Percentiles rank a stretch among this genome's conserved stretches.
These are phyloP conservation scores for Cryptococcus sp. DNA, from an alignment of 1,284 basidiomycete genomes.

Conservation along the genomic window DNA sequence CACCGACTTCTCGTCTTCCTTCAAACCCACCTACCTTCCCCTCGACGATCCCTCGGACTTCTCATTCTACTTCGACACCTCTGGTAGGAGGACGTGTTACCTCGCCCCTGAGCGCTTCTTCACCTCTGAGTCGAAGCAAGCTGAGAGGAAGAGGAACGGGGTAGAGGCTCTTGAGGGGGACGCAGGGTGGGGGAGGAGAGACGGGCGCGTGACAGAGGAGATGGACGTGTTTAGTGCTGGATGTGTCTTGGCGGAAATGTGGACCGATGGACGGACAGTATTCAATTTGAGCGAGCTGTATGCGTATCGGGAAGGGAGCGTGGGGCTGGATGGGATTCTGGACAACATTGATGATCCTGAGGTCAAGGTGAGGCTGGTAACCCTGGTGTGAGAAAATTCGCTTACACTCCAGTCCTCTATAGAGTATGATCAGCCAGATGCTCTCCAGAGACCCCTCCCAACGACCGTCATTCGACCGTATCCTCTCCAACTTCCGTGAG, in stretches of 20 bases:
- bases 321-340: slow-evolving; percentile 71
- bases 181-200: slow-evolving; percentile 55
- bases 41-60: slow-evolving; percentile 97
- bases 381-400: neutral
- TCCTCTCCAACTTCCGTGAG: slow-evolving; percentile 74
- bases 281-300: slow-evolving; percentile 95
- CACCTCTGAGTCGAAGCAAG: slow-evolving; percentile 65
- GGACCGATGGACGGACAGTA: slow-evolving; percentile 87
- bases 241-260: slow-evolving; percentile 94
- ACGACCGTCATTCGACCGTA: slow-evolving; percentile 76
- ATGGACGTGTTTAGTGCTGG: slow-evolving; percentile 98
- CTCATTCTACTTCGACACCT: slow-evolving; percentile 96
- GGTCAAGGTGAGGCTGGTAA: slow-evolving; percentile 63
- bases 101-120: slow-evolving; percentile 96
- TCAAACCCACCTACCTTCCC: slow-evolving; percentile 93
- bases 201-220: slow-evolving; percentile 82
- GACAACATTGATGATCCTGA: slow-evolving; percentile 73
- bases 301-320: slow-evolving; percentile 85
- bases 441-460: slow-evolving; percentile 71
- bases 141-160: slow-evolving; percentile 54
- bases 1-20: slow-evolving; percentile 88
- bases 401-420: slow-evolving; percentile 9
- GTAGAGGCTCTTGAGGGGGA: slow-evolving; percentile 1
- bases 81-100: slow-evolving; percentile 88
- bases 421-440: slow-evolving; percentile 88